Base-by-base conservation (phyloP, 257 asterid species). In the Solanum pennellii region DNA sequence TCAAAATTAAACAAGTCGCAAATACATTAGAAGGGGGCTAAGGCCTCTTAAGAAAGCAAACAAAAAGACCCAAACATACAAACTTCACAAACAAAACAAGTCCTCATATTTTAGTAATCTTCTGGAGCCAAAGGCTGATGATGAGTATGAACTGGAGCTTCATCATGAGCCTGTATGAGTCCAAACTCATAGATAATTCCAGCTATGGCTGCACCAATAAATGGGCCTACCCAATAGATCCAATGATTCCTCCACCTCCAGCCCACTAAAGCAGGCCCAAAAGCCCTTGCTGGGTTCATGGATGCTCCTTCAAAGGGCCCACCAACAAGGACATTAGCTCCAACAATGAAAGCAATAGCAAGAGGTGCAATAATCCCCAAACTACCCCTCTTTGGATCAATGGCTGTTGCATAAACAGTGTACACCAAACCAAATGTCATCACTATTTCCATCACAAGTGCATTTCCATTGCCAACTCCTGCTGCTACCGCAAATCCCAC, bases 71-170 rank as follows among this genome's bases (percentile, higher is more conserved):
- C n/a, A 59, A 45, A 47, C 27, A 80, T 2, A 42, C 82, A 41
- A 18, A 39, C 62, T 80, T 16, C 27, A 27, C 6, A 20, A 80
- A 80, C 29, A 20, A 10, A 47, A 80, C 85, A 16, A 47, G 86
- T 60, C 7, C 2, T 45, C 12, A 20, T 16, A 42, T 20, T 49
- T 80, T 93, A 97, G 94, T 97, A 97, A 90, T 97, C 99, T 62
- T 96, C 99, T 0, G 98, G 93, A 41, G 99, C 98, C 92, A 97
- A 87, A 27, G 99, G 99, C 88, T 96, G 98, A 93, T 97, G 99
- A 21, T 85, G 98, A 29, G 94, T 75, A 45, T 92, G 94, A 87
- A 94, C 90, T 5, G 91, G 87, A 8, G 89, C 86, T 9, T 87
- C 87, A 3, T 87, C 87, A 3, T 87, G 91, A 0, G 95, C 16